Conservation (phyloP, 2,329 filamentous ascomycete species). For the Taxawa tesnikishii region DNA sequence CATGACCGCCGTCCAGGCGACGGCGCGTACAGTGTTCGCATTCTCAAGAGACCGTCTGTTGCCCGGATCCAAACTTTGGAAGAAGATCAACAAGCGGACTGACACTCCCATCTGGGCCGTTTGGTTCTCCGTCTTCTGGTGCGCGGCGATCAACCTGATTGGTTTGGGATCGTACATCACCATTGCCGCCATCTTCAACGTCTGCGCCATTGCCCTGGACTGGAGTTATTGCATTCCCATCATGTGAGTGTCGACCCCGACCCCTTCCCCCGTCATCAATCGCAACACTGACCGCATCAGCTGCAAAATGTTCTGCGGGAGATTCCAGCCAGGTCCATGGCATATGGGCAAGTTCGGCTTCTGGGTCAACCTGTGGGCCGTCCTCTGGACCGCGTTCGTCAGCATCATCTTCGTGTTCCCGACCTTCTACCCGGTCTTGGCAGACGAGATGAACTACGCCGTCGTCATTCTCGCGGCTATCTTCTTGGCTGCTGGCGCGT, state of each 20-base stretch:
- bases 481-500: background rate
- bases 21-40: slow-evolving; percentile 42
- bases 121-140: slow-evolving; percentile 43
- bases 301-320: slow-evolving; percentile 1
- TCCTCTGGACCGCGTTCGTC: slow-evolving; percentile 51
- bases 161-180: slow-evolving; percentile 43
- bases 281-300: background rate
- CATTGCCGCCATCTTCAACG: slow-evolving; percentile 41
- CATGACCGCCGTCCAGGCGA: slow-evolving; percentile 47
- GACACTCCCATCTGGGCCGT: slow-evolving; percentile 41
- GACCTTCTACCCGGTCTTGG: slow-evolving; percentile 24
- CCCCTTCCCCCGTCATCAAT: background rate
- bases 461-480: slow-evolving; percentile 1
- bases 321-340: slow-evolving; percentile 1
- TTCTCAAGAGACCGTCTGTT: slow-evolving; percentile 42
- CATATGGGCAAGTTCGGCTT: slow-evolving; percentile 43
- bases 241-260: background rate
- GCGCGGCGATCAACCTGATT: slow-evolving; percentile 47
- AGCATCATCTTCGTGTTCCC: slow-evolving; percentile 46
- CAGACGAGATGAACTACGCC: slow-evolving; percentile 33
- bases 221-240: slow-evolving; percentile 31
- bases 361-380: slow-evolving; percentile 42
- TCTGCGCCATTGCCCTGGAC: slow-evolving; percentile 37
- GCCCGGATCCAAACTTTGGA: slow-evolving; percentile 36
- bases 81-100: slow-evolving; percentile 35